Evolutionary conservation across 441 rosid species (phyloP).

Genomic region (Breynia disticha): DNA sequence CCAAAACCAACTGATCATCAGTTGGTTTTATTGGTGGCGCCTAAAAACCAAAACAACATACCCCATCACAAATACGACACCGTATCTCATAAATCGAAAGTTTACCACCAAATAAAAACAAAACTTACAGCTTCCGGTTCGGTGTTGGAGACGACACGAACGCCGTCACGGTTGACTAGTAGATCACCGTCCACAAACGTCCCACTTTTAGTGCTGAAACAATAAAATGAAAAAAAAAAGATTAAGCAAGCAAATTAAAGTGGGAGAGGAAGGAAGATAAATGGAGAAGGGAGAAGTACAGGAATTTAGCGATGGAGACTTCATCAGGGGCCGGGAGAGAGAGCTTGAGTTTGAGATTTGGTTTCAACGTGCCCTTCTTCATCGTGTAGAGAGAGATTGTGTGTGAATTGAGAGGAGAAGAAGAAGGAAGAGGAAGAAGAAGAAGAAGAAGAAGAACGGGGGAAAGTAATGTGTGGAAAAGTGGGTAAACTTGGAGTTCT

Average conservation of each 20-base stretch:
- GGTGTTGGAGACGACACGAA: slow-evolving; percentile 54
- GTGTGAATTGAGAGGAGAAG: too few species aligned
- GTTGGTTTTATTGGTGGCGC: slow-evolving; percentile 68
- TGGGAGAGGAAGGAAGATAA: not conserved
- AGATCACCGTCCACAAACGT: slow-evolving; percentile 90
- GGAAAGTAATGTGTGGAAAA: too few species aligned
- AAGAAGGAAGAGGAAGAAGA: too few species aligned
- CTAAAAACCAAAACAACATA: slow-evolving; percentile 32
- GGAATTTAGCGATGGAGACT: slow-evolving; percentile 52
- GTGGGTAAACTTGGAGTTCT: too few species aligned
- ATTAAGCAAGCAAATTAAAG: not conserved
- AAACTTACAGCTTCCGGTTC: slow-evolving; percentile 45
- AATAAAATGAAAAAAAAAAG: not conserved
- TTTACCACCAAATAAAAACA: not conserved
- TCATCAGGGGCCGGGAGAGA: slow-evolving; percentile 52
- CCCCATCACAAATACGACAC: not conserved
- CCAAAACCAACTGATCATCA: slow-evolving; percentile 73
- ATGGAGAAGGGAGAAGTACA: slow-evolving; percentile 25
- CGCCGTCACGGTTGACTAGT: slow-evolving; percentile 81
- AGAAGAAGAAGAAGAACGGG: too few species aligned
- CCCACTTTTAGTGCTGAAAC: slow-evolving; percentile 74
- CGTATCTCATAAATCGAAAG: not conserved
- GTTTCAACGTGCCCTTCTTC: slow-evolving; percentile 48
- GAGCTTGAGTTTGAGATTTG: slow-evolving; percentile 42
- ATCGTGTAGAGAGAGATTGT: slow-evolving; percentile 5